Evolutionary conservation across 768 basidiomycete genomes (phyloP).

Genomic region (Calocybe cyanea): DNA sequence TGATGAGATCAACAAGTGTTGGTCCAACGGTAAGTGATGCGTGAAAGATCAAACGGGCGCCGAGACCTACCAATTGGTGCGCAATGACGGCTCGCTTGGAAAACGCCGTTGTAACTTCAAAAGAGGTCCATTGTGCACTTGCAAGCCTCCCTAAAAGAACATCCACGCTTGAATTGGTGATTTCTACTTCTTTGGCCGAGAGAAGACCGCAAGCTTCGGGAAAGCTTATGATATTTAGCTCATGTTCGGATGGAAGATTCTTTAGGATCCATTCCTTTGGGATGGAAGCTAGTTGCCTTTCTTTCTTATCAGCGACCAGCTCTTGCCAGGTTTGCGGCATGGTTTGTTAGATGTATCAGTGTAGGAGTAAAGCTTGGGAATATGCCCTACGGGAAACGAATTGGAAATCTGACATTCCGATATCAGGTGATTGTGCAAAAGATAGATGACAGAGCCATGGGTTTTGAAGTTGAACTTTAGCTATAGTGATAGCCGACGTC

Average conservation of each 20-base stretch:
- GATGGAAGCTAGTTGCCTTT: slow-evolving; percentile 48
- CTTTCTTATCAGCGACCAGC: slow-evolving; percentile 51
- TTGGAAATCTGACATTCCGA: too few species aligned
- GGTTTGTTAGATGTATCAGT: neutral
- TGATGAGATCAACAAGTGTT: neutral
- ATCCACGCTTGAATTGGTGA: slow-evolving; percentile 40
- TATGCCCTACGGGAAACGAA: too few species aligned
- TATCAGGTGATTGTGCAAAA: too few species aligned
- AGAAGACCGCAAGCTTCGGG: slow-evolving; percentile 59
- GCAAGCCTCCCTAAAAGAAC: slow-evolving; percentile 52
- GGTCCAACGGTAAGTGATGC: neutral
- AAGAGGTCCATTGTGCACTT: slow-evolving; percentile 52
- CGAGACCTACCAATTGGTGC: slow-evolving; percentile 70
- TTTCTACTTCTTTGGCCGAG: slow-evolving; percentile 44
- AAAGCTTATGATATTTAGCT: slow-evolving; percentile 49
- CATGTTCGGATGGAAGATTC: slow-evolving; percentile 39
- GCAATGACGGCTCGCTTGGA: slow-evolving; percentile 76
- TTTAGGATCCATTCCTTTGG: slow-evolving; percentile 62
- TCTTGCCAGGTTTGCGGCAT: slow-evolving; percentile 45
- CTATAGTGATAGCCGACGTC: too few species aligned
- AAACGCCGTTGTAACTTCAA: slow-evolving; percentile 70
- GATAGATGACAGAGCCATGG: too few species aligned
- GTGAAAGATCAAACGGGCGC: neutral
- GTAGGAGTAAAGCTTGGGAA: too few species aligned
- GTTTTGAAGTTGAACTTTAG: too few species aligned